Percentiles rank a stretch among this genome's conserved stretches.
phyloP scores from a whole-genome alignment of 1,284 basidiomycete genomes.

The Sanghuangporus weigelae region DNA sequence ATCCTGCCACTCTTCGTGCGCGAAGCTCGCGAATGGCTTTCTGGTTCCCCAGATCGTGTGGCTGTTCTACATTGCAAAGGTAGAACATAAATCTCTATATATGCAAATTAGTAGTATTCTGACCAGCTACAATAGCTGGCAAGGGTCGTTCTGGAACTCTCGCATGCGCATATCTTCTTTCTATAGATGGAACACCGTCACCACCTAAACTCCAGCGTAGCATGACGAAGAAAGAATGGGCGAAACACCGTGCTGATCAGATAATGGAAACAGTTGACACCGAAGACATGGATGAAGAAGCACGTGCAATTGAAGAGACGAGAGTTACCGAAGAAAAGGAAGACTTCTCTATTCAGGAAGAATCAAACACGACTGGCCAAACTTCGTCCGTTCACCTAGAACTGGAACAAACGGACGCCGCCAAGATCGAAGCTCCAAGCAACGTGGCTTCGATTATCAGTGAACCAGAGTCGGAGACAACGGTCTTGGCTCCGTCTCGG shows the following conservation, averaged over 20 bases:
- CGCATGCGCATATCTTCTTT: slow-evolving; percentile 75
- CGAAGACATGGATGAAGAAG: slow-evolving; percentile 23
- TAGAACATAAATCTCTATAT: not conserved
- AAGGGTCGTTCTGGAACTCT: slow-evolving; percentile 82
- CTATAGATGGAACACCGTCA: slow-evolving; percentile 42
- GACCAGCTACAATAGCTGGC: slow-evolving; percentile 43
- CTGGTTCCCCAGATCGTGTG: slow-evolving; percentile 61
- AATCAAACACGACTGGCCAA: not conserved
- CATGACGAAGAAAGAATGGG: slow-evolving; percentile 43
- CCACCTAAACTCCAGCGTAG: slow-evolving; percentile 45
- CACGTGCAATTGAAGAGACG: slow-evolving; percentile 36
- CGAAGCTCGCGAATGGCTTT: slow-evolving; percentile 78
- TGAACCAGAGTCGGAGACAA: not conserved
- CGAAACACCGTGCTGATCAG: slow-evolving; percentile 42
- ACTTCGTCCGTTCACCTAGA: not conserved
- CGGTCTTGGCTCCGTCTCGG: not conserved
- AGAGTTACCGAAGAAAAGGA: slow-evolving; percentile 1
- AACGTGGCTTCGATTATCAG: not conserved
- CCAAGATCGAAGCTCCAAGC: not conserved
- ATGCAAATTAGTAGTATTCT: not conserved
- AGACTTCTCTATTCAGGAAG: not conserved
- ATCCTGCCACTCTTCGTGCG: slow-evolving; percentile 72
- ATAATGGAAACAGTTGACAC: slow-evolving; percentile 34
- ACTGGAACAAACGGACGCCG: not conserved
- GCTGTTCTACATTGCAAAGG: slow-evolving; percentile 90